phyloP scores from a whole-genome alignment of 2,329 filamentous ascomycete species.

The Monascus ruber region DNA sequence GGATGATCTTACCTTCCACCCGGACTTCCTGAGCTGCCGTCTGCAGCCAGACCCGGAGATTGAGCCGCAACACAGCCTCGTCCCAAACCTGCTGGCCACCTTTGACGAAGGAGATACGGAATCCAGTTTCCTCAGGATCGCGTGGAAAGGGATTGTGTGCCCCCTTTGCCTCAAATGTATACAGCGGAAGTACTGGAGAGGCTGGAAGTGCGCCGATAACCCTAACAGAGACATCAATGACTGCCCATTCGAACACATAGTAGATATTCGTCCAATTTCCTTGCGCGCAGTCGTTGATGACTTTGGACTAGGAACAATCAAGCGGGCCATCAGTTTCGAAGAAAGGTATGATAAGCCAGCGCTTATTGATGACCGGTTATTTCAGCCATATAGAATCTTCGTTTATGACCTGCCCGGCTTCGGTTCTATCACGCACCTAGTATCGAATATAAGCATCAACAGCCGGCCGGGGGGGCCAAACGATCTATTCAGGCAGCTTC shows the following conservation, averaged over 20 bases:
- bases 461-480: constrained; percentile 45
- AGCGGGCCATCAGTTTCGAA: constrained; percentile 16
- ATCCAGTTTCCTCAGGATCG: constrained; percentile 39
- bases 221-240: constrained; percentile 22
- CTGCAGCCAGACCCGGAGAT: constrained; percentile 31
- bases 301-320: constrained; percentile 17
- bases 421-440: constrained; percentile 45
- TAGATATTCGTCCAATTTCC: constrained; percentile 14
- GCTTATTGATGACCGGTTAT: constrained; percentile 16
- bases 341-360: constrained; percentile 15
- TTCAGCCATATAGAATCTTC: constrained; percentile 19
- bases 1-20: constrained; percentile 38
- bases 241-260: constrained; percentile 39
- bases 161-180: constrained; percentile 52
- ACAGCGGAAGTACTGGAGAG: constrained; percentile 48
- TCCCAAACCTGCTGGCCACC: constrained; percentile 30
- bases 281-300: constrained; percentile 22
- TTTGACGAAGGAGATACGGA: constrained; percentile 24
- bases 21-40: constrained; percentile 47
- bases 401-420: constrained; percentile 20
- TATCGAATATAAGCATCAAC: constrained; percentile 44
- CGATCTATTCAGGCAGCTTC: constrained; percentile 46
- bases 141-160: constrained; percentile 56
- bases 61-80: constrained; percentile 25
- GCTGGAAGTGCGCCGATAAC: constrained; percentile 45